These are phyloP conservation scores for Hypoxylon sp. DNA, from an alignment of 2,329 filamentous ascomycete genomes.

Conservation along the genomic window DNA sequence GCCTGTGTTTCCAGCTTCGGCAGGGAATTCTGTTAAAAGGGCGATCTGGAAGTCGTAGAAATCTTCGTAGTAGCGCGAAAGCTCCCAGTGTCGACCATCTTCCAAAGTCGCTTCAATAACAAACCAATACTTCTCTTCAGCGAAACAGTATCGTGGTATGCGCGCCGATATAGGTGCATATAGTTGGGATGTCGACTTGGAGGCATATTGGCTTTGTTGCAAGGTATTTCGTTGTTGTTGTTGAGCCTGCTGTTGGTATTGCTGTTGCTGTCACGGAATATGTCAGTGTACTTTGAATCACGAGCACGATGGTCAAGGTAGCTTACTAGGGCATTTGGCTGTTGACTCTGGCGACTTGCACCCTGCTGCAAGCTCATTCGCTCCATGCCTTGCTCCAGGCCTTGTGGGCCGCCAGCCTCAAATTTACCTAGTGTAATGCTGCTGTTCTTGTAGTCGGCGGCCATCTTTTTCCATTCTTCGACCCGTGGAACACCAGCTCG, in stretches of 20 bases:
- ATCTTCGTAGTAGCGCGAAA: constrained; percentile 96
- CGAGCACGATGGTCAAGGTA: not conserved
- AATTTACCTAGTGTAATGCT: constrained; percentile 97
- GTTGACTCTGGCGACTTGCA: constrained; percentile 62
- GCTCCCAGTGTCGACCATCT: constrained; percentile 91
- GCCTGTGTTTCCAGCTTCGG: constrained; percentile 90
- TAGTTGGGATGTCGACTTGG: constrained; percentile 67
- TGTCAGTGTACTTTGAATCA: constrained; percentile 40
- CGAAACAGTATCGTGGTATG: constrained; percentile 94
- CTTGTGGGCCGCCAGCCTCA: constrained; percentile 69
- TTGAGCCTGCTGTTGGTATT: constrained; percentile 53
- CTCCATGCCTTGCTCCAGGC: constrained; percentile 79
- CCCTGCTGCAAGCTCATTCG: constrained; percentile 80
- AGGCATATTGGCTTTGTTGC: constrained; percentile 57
- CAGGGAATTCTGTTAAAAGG: constrained; percentile 90
- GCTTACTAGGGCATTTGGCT: constrained; percentile 56
- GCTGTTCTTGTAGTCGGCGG: constrained; percentile 98
- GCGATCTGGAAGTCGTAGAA: constrained; percentile 99
- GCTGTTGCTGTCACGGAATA: constrained; percentile 53
- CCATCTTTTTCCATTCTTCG: constrained; percentile 99
- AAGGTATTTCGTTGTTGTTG: constrained; percentile 59
- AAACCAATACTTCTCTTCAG: constrained; percentile 99
- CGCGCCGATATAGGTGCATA: constrained; percentile 85
- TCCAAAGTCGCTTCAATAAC: constrained; percentile 93
- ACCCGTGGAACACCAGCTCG: constrained; percentile 93